Evolutionary conservation across 306 rosid species (phyloP), one percentile per base, ranked within the genome.

Genomic region (Cucurbita argyrosperma): DNA sequence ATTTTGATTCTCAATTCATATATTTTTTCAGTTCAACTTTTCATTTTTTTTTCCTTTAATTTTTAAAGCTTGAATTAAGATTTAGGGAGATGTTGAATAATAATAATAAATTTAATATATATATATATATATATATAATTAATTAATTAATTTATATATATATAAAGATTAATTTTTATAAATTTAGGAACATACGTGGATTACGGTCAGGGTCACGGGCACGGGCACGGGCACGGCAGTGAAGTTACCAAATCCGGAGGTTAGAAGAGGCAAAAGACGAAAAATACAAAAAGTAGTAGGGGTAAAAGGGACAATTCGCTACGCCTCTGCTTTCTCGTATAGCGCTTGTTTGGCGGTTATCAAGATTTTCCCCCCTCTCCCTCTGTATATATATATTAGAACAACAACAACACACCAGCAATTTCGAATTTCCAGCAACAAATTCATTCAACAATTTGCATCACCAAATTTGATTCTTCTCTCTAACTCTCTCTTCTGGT

Each of bases 301-400:
- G 74, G 45, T 0, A 26, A 46, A 46, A 49, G 7, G 8, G 40
- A 23, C 26, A 49, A 69, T 69, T 13, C 18, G 58, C 2, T 6
- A 23, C 4, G 0, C 23, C 23, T 69, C 1, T 69, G 18, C 19
- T 4, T 47, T 57, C 45, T 69, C 58, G 58, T 47, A 57, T 0
- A 51, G 56, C 58, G 74, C 13, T 69, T 47, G 43, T 14, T 69
- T 49, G 74, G 23, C 74, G 14, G 74, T 69, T 69, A 46, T 69
- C 74, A 7, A 69, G 42, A 37, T 43, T 26, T 43, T 43, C 5
- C 35, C 26, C 12, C 21, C 61, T 56, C 60, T 6, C 51, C 9
- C 72, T 19, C 54, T 39, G 39, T 21, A 54, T 21, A 3, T 69
- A 69, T 47, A 66, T 42, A 66, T 43, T 7, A 16, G 6, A 53